These are phyloP conservation scores for Phytophthora fragariae DNA, from an alignment of 352 stramenopile species.

Conservation along the genomic window DNA sequence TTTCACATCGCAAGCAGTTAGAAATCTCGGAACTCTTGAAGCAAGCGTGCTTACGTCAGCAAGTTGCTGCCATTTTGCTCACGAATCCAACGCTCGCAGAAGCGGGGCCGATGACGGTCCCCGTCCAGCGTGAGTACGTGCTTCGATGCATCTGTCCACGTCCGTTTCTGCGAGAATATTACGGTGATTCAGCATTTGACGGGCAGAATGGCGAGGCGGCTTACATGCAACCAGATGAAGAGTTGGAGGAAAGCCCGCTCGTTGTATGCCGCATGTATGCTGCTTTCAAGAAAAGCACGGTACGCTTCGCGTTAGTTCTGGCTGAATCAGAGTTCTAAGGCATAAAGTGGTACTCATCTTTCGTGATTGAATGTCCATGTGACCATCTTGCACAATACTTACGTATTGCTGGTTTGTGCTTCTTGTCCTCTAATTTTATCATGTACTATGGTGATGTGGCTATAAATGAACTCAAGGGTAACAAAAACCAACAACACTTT, in stretches of 20 bases:
- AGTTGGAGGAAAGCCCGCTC: constrained; percentile 64
- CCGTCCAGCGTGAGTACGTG: constrained; percentile 78
- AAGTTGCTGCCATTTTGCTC: constrained; percentile 52
- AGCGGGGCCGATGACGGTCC: constrained; percentile 24
- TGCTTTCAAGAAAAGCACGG: constrained; percentile 75
- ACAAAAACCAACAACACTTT: background rate
- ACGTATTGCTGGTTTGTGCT: background rate
- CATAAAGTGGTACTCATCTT: background rate
- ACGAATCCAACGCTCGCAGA: constrained; percentile 51
- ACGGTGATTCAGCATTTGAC: constrained; percentile 22
- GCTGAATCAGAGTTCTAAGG: constrained; percentile 81
- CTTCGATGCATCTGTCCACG: constrained; percentile 76
- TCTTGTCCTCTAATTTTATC: background rate
- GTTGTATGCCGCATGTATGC: constrained; percentile 87
- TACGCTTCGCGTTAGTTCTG: constrained; percentile 77
- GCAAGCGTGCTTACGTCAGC: constrained; percentile 40
- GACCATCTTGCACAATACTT: background rate
- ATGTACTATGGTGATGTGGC: background rate
- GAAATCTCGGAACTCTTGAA: constrained; percentile 55
- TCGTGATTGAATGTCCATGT: background rate
- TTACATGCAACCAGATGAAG: constrained; percentile 25
- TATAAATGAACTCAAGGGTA: background rate
- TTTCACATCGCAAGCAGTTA: constrained; percentile 37
- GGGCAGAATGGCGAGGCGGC: constrained; percentile 30
- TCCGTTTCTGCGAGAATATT: constrained; percentile 69